Conservation (phyloP, 2,329 filamentous ascomycete species). For the Talaromyces rugulosus region DNA sequence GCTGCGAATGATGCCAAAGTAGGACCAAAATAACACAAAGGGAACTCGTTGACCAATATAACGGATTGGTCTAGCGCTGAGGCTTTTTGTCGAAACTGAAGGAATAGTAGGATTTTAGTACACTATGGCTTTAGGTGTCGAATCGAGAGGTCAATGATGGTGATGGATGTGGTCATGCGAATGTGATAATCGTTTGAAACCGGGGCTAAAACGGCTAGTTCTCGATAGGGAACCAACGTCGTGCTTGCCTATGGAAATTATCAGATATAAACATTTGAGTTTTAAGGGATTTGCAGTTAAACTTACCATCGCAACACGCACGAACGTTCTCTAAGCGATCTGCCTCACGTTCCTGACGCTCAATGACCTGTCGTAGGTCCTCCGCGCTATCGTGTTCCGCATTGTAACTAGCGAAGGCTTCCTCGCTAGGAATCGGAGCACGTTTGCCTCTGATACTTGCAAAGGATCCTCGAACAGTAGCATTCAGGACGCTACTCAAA, state of each 20-base stretch:
- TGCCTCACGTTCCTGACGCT: conserved; percentile 60
- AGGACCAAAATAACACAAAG: conserved; percentile 14
- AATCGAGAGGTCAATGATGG: conserved; percentile 1
- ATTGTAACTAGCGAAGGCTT: conserved; percentile 31
- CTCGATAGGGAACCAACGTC: conserved; percentile 54
- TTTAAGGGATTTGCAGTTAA: background rate
- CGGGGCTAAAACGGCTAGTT: conserved; percentile 38
- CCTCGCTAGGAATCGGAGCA: conserved; percentile 23
- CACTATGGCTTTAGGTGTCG: background rate
- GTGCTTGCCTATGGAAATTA: conserved; percentile 58
- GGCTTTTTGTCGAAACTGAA: conserved; percentile 10
- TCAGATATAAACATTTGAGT: background rate
- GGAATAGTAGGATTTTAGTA: conserved; percentile 6
- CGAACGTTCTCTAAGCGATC: conserved; percentile 90
- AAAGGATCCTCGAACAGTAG: conserved; percentile 48
- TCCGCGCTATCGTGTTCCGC: conserved; percentile 69
- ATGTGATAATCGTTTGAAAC: conserved; percentile 32
- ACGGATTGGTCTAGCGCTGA: conserved; percentile 9
- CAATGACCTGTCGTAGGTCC: conserved; percentile 74
- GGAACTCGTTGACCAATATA: conserved; percentile 21
- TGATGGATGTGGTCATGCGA: conserved; percentile 21
- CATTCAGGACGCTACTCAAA: conserved; percentile 45
- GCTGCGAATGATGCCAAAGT: conserved; percentile 1
- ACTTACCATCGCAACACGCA: conserved; percentile 92
- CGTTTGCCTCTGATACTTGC: conserved; percentile 44